Evolutionary conservation across 345 rosid genomes (phyloP), one percentile per base, ranked within the genome.

Genomic region (Sisymbrium irio): DNA sequence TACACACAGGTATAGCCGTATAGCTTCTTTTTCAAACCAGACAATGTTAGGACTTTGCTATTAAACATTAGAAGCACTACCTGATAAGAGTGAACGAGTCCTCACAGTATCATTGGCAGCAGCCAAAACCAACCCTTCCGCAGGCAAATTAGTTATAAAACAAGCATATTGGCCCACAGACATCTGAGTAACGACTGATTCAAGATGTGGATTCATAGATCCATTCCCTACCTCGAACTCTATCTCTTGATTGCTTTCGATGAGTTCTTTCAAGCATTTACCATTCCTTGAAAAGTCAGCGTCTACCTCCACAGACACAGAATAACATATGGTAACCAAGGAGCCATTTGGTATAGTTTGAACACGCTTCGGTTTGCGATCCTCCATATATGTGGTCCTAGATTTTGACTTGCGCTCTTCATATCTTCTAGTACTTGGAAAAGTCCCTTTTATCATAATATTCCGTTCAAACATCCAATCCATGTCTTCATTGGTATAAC

Each of bases 181-280:
- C 91, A 93, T 79, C 83, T 84, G 89, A 32, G 83, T 71, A 20
- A 84, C 85, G 5, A 28, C 32, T 28, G 32, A 28, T 28, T 28
- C 32, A 28, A 28, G 32, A 28, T 28, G 32, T 28, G 32, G 32
- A 83, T 82, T 75, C 56, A 92, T 88, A 7, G 96, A 88, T 57
- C 91, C 89, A 70, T 81, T 41, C 33, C 98, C 98, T 63, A 86
- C 77, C 90, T 90, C 95, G 79, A 90, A 90, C 74, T 88, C 95
- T 81, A 90, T 87, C 60, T 82, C 95, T 74, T 87, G 84, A 42
- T 50, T 67, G 58, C 86, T 85, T 80, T 92, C 98, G 58, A 92
- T 72, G 56, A 88, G 83, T 72, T 87, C 96, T 82, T 82, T 88
- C 51, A 32, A 18, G 25, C 40, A 40, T 62, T 77, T 63, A 77